Conservation (phyloP, 2,329 filamentous ascomycete genomes). For the Paraconiothyrium brasiliense region DNA sequence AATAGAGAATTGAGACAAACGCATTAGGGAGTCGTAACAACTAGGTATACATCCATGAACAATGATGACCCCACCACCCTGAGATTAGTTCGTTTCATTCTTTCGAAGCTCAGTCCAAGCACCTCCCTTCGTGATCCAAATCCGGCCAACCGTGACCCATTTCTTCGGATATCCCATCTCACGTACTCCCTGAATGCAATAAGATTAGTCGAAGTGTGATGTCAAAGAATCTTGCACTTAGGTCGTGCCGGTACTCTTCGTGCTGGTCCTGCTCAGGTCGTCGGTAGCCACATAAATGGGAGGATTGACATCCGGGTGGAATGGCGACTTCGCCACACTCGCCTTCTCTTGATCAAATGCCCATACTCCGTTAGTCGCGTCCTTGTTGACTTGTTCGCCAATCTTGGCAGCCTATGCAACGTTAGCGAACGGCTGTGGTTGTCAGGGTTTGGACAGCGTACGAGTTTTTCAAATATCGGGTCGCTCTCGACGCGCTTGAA, state of each 20-base stretch:
- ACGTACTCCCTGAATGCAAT: background rate
- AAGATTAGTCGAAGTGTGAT: background rate
- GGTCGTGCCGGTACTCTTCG: background rate
- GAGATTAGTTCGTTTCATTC: background rate
- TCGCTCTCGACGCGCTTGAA: slow-evolving; percentile 64
- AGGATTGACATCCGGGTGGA: slow-evolving; percentile 37
- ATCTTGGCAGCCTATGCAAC: slow-evolving; percentile 44
- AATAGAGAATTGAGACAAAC: background rate
- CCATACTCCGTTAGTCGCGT: slow-evolving; percentile 77
- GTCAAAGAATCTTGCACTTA: background rate
- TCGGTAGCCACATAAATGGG: slow-evolving; percentile 35
- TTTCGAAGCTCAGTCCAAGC: background rate
- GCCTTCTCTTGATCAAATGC: slow-evolving; percentile 68
- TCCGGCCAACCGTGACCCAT: background rate
- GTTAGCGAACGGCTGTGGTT: background rate
- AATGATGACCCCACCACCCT: slow-evolving; percentile 5
- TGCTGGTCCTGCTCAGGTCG: slow-evolving; percentile 11
- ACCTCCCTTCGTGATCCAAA: background rate
- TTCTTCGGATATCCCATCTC: slow-evolving; percentile 6
- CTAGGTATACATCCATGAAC: slow-evolving; percentile 11
- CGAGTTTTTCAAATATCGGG: slow-evolving; percentile 57
- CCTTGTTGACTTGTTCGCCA: slow-evolving; percentile 64
- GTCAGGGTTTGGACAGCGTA: background rate
- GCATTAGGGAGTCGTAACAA: slow-evolving; percentile 6
- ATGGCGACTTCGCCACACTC: slow-evolving; percentile 38